Base-by-base conservation (phyloP, 805 yeast genomes). In the Blastobotrys parvus region DNA sequence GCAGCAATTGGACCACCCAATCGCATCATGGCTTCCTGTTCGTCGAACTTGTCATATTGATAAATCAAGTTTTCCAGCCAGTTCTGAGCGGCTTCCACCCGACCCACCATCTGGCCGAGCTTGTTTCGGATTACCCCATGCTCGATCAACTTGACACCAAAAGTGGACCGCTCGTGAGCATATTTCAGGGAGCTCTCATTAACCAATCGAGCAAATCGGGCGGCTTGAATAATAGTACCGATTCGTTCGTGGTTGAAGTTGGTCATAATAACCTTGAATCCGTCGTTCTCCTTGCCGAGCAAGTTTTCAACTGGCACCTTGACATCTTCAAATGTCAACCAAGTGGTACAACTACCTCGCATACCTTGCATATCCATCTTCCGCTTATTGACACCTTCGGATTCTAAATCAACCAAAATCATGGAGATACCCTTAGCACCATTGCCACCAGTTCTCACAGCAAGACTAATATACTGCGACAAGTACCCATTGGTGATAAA, bases 401-500 rank as follows among this genome's bases (percentile, higher is more conserved):
- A 50, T 16, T 62, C 53, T 47, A 54, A 59, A 49, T 67, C 72
- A 38, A 66, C 51, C 23, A 67, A 53, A 39, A 67, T 46, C 40
- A 67, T 50, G 5, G 71, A 62, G 40, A 67, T 56, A 15, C 71
- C 71, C 22, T 42, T 49, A 60, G 59, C 61, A 32, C 70, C 70
- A 7, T 49, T 48, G 22, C 61, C 63, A 22, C 71, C 71, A n/a
- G 71, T 68, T 37, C 71, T 65, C 40, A 64, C 68, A 16, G 71
- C 71, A 16, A 63, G 66, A 7, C 70, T 63, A 53, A 66, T 67
- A 56, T 65, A 67, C 53, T 67, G 71, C 21, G 67, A 48, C 55
- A 63, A 64, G 38, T 64, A 53, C 32, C 71, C 71, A 49, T 68
- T 68, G 42, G 71, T 68, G 59, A 67, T 67, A 71, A 71, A 67